A percentile compares a stretch with the other conserved stretches of the same genome.
These are phyloP conservation scores for Nannochloropsis gaditana DNA, from an alignment of 108 stramenopile genomes.

Conservation along the genomic window DNA sequence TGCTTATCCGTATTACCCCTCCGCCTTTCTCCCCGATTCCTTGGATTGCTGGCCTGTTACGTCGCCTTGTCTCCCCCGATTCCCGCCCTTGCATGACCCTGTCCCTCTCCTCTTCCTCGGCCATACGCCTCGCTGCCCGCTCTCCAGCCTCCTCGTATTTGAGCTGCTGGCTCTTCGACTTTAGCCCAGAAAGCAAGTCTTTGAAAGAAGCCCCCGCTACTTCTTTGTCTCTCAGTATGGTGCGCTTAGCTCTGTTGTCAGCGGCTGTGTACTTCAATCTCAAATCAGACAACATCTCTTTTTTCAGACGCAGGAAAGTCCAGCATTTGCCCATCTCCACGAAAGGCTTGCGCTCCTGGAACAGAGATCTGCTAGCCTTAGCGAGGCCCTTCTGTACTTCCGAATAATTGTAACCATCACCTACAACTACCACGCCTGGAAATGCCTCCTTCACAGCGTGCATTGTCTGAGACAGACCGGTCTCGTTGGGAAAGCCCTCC, in stretches of 20 bases:
- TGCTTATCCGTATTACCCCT: neutral
- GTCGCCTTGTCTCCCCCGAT: neutral
- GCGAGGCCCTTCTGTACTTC: neutral
- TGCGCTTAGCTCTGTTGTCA: neutral
- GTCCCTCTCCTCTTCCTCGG: conserved; percentile 7
- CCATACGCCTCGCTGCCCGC: neutral
- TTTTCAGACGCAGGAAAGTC: neutral
- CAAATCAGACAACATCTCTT: neutral
- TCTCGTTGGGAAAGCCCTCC: neutral
- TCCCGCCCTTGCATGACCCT: neutral
- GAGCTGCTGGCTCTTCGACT: conserved; percentile 17
- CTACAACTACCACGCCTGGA: neutral
- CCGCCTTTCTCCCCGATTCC: neutral
- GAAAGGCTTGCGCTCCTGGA: neutral
- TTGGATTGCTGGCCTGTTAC: neutral
- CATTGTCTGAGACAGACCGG: neutral
- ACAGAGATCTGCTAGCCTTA: neutral
- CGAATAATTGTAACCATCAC: conserved; percentile 20
- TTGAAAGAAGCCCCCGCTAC: neutral
- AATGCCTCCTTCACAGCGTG: neutral
- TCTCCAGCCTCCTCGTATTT: conserved; percentile 5
- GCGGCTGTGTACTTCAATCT: neutral
- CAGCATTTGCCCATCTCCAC: conserved; percentile 19
- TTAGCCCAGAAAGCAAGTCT: conserved; percentile 1
- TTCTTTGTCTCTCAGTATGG: conserved; percentile 1